Percentiles rank a stretch among this genome's conserved stretches.
These are phyloP conservation scores for Linum trigynum DNA, from an alignment of 345 rosid genomes.

Conservation along the genomic window DNA sequence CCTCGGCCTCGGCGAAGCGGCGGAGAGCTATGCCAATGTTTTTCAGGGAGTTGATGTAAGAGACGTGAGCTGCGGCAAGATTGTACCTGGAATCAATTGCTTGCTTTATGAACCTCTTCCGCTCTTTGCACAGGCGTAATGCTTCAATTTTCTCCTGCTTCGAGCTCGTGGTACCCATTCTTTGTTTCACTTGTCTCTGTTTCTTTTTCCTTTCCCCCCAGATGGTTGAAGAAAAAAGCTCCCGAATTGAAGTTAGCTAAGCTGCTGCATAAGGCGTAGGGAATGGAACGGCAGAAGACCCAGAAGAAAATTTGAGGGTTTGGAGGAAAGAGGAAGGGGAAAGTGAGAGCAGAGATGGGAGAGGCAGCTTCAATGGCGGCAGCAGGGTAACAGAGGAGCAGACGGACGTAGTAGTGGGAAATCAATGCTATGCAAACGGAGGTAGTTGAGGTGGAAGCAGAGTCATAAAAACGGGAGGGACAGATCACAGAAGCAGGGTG, in stretches of 20 bases:
- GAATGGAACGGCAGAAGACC: not conserved
- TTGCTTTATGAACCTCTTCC: slow-evolving; percentile 64
- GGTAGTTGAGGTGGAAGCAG: not conserved
- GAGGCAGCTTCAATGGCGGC: slow-evolving; percentile 4
- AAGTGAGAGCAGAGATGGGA: not conserved
- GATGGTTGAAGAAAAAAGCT: slow-evolving; percentile 5
- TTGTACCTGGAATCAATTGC: slow-evolving; percentile 72
- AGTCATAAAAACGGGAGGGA: slow-evolving; percentile 2
- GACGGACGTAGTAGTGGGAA: slow-evolving; percentile 2
- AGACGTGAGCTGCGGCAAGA: slow-evolving; percentile 86
- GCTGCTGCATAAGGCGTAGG: not conserved
- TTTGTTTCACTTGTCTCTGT: not conserved
- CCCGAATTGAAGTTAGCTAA: not conserved
- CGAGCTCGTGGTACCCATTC: slow-evolving; percentile 70
- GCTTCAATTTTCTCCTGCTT: slow-evolving; percentile 55
- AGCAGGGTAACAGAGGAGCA: not conserved
- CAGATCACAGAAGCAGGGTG: slow-evolving; percentile 7
- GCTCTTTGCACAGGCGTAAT: slow-evolving; percentile 56
- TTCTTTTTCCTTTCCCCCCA: no score
- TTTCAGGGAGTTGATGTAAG: slow-evolving; percentile 63
- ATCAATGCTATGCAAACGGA: not conserved
- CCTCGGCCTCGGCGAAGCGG: slow-evolving; percentile 67
- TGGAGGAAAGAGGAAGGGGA: not conserved
- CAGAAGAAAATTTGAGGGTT: not conserved
- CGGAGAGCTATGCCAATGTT: slow-evolving; percentile 70